phyloP scores from a whole-genome alignment of 176 grass and related monocot species.

The Eragrostis nindensis region DNA sequence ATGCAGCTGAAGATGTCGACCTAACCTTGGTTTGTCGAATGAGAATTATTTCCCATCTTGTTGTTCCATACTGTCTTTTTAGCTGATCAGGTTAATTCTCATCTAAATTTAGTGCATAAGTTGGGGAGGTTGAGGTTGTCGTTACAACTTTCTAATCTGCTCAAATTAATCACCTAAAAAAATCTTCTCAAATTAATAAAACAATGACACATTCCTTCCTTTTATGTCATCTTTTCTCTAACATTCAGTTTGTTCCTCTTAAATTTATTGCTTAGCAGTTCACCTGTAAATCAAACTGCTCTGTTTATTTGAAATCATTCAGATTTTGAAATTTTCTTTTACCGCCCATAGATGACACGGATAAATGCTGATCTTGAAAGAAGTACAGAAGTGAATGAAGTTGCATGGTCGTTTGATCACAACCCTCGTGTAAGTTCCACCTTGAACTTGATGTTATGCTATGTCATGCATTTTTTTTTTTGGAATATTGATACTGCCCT shows the following conservation, averaged over 20 bases:
- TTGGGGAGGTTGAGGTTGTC: background rate
- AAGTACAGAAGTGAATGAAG: constrained; percentile 75
- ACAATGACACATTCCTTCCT: background rate
- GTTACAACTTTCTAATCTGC: background rate
- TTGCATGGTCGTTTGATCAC: constrained; percentile 73
- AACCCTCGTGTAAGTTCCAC: constrained; percentile 72
- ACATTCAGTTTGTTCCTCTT: background rate
- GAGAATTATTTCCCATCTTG: constrained; percentile 6
- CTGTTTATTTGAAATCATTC: background rate
- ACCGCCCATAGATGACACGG: constrained; percentile 50
- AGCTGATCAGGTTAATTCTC: background rate
- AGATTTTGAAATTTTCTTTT: background rate
- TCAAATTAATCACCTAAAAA: background rate
- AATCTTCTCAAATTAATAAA: background rate
- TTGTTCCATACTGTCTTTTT: constrained; percentile 25
- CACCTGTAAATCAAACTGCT: background rate
- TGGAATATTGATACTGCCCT: background rate
- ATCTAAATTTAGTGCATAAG: constrained; percentile 4
- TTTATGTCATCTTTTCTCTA: background rate
- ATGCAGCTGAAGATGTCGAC: constrained; percentile 59
- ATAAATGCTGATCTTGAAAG: constrained; percentile 49
- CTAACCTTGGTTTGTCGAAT: constrained; percentile 60
- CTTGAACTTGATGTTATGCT: constrained; percentile 8
- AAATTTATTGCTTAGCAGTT: background rate
- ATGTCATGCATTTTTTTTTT: constrained; percentile 6